Evolutionary conservation across 2,329 filamentous ascomycete genomes (phyloP).

Genomic region (Trichoderma sp.): DNA sequence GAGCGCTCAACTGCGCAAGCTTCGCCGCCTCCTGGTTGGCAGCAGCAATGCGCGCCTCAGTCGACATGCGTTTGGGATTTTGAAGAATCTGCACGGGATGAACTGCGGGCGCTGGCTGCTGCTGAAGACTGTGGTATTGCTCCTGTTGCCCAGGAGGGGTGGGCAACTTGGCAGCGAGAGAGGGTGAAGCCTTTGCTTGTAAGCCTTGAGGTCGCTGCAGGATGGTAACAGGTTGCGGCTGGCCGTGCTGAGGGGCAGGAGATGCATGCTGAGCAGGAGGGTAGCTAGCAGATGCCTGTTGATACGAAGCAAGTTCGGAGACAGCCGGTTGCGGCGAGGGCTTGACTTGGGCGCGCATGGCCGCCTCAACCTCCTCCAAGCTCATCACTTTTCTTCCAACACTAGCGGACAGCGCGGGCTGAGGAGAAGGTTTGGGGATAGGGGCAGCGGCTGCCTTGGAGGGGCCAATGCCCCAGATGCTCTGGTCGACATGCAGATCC

Average conservation of each 20-base stretch:
- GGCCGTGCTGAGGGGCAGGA: conserved; percentile 28
- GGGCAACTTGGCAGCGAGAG: conserved; percentile 29
- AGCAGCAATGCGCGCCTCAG: conserved; percentile 41
- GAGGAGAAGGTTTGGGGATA: conserved; percentile 2
- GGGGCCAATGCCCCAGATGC: conserved; percentile 80
- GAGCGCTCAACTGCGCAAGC: conserved; percentile 34
- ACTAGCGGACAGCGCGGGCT: conserved; percentile 27
- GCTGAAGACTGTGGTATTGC: conserved; percentile 32
- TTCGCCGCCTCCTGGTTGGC: conserved; percentile 38
- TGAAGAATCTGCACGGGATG: conserved; percentile 75
- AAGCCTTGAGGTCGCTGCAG: conserved; percentile 51
- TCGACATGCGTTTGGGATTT: conserved; percentile 66
- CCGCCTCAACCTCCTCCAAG: conserved; percentile 92
- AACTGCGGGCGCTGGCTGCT: conserved; percentile 38
- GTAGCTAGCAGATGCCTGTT: conserved; percentile 28
- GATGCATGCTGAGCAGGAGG: conserved; percentile 23
- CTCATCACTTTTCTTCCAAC: conserved; percentile 79
- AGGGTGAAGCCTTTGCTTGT: conserved; percentile 39
- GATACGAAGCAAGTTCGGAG: conserved; percentile 31
- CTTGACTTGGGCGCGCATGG: conserved; percentile 72
- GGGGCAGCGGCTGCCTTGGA: conserved; percentile 35
- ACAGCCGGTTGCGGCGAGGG: conserved; percentile 42
- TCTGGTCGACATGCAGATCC: conserved; percentile 87
- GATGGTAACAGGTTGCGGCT: conserved; percentile 52
- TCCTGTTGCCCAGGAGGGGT: conserved; percentile 24